Base-by-base conservation (phyloP, 1,139 yeast species). In the Scheffersomyces segobiensis region DNA sequence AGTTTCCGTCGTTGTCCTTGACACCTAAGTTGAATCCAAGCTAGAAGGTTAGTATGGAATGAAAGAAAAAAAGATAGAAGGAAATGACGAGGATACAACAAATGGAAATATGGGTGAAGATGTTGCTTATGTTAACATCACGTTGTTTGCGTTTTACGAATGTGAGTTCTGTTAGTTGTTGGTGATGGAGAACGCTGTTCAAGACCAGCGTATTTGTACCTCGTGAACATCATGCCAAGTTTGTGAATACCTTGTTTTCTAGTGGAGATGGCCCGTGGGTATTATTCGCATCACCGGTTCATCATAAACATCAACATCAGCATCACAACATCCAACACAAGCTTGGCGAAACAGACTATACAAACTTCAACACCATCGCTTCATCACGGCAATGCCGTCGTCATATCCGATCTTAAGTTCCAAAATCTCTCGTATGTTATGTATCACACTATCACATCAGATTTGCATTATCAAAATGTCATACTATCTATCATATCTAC, bases 21-120 rank as follows among this genome's bases (percentile, higher is more conserved):
- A 88, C 96, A 77, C 97, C 97, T 63, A 91, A 79, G 83, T 91
- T 88, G 82, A 91, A 89, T 63, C 91, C 95, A 63, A 80, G 78
- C 82, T 78, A 67, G 42, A 12, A 60, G 52, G 72, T 69, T 70
- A 72, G 74, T 72, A 55, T 56, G 54, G 55, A 60, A 58, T 58
- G 63, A 26, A 18, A 3, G 20, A 24, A 4, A 39, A 12, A 52
- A 20, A 32, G n/a, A 50, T 32, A 24, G 26, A 24, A 24, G 7
- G 26, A 32, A 32, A 32, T 32, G 42, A 32, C 6, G 17, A 32
- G 12, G 17, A 32, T 32, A 32, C 12, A 17, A 32, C 42, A 24
- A 24, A 6, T 24, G 5, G 32, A 22, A 10, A 24, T 6, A 24
- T 24, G 5, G 32, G 32, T 24, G 10, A 24, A 24, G 32, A 24